Percentiles rank a stretch among this genome's conserved stretches.
Evolutionary conservation across 257 asterid genomes (phyloP).

Genomic region (Gentiana dahurica): DNA sequence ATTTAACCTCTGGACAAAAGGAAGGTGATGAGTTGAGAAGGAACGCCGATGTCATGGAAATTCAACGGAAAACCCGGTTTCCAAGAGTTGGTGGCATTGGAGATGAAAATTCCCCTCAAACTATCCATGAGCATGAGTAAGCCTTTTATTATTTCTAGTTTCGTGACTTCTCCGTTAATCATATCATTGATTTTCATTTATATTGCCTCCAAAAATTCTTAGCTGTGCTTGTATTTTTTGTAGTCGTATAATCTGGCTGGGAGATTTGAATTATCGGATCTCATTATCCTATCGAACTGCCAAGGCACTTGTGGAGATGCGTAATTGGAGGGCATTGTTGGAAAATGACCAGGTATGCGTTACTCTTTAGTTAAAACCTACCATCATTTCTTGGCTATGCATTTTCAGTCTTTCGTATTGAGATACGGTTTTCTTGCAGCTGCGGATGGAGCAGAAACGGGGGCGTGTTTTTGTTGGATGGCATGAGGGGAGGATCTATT

Average conservation of each 20-base stretch:
- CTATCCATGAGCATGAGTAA: conserved; percentile 95
- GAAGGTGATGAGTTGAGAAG: conserved; percentile 93
- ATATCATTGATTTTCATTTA: not conserved
- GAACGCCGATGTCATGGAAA: conserved; percentile 95
- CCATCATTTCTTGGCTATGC: not conserved
- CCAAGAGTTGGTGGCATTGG: conserved; percentile 63
- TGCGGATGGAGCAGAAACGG: conserved; percentile 56
- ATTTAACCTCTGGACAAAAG: conserved; percentile 94
- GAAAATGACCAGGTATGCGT: conserved; percentile 87
- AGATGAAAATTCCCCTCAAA: conserved; percentile 77
- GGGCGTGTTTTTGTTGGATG: conserved; percentile 83
- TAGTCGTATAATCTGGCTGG: conserved; percentile 96
- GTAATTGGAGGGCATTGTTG: conserved; percentile 84
- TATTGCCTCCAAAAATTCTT: conserved; percentile 1
- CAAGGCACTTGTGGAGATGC: conserved; percentile 96
- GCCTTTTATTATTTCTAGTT: conserved; percentile 7
- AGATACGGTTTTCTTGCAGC: conserved; percentile 33
- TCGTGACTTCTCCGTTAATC: no score
- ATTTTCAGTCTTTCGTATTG: not conserved
- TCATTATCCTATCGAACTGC: conserved; percentile 84
- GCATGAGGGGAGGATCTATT: conserved; percentile 80
- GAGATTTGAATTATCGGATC: conserved; percentile 88
- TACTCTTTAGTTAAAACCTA: not conserved
- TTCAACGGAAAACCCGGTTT: conserved; percentile 88
- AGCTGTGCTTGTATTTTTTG: conserved; percentile 9